These are phyloP conservation scores for Diaporthe ampelina DNA, from an alignment of 2,329 filamentous ascomycete species.

Conservation along the genomic window DNA sequence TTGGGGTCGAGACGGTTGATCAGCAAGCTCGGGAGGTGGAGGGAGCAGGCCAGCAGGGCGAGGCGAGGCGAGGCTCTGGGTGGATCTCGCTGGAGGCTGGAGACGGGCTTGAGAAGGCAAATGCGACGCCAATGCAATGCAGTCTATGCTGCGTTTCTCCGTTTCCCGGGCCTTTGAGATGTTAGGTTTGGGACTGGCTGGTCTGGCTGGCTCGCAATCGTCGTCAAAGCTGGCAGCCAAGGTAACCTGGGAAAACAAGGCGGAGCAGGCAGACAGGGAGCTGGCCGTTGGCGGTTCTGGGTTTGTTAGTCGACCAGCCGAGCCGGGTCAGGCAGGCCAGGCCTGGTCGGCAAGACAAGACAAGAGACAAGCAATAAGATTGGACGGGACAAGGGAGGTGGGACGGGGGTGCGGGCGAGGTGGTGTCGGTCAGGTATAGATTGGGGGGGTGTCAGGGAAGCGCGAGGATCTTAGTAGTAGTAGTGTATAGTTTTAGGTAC, in stretches of 20 bases:
- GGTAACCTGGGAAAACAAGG: conserved; percentile 29
- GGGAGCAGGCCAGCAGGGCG: conserved; percentile 16
- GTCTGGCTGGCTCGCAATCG: conserved; percentile 28
- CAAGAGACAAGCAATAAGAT: conserved; percentile 31
- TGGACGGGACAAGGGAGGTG: conserved; percentile 28
- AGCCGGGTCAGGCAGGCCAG: conserved; percentile 26
- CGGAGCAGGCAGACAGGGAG: conserved; percentile 30
- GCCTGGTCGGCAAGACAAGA: conserved; percentile 33
- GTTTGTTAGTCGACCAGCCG: conserved; percentile 17
- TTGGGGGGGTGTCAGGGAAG: conserved; percentile 34
- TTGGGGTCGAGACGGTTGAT: conserved; percentile 27
- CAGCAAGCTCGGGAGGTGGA: conserved; percentile 27
- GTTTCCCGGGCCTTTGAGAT: conserved; percentile 14
- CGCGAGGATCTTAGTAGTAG: conserved; percentile 13
- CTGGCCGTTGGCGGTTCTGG: conserved; percentile 19
- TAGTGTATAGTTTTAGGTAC: conserved; percentile 8
- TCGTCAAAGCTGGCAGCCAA: conserved; percentile 32
- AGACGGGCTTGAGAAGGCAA: not conserved
- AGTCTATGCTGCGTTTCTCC: conserved; percentile 26
- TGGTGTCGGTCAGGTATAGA: conserved; percentile 37
- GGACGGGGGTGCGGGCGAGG: conserved; percentile 28
- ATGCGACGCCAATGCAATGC: conserved; percentile 34
- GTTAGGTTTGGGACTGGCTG: not conserved
- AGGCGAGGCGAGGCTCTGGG: conserved; percentile 37
- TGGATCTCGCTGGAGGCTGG: conserved; percentile 13